Base-by-base conservation (phyloP, 352 stramenopile species). In the Pythium insidiosum region DNA sequence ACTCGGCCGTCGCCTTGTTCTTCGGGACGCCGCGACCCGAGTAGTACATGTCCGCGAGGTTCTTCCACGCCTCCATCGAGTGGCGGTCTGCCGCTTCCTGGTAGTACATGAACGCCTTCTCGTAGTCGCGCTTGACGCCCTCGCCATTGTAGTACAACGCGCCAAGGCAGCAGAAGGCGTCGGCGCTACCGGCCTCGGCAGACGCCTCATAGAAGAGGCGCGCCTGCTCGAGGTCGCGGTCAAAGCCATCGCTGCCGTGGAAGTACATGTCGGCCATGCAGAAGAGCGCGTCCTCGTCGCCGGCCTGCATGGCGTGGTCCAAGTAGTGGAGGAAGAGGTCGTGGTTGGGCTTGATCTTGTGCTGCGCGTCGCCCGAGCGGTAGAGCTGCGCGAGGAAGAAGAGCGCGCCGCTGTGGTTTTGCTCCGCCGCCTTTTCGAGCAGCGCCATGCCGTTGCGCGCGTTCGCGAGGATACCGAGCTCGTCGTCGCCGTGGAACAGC, bases 371-470 rank as follows among this genome's bases (percentile, higher is more conserved):
- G 2, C 79, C 81, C n/a, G 72, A 91, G 39, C 75, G 75, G 50
- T 93, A 89, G n/a, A 95, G 66, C 67, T 91, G 79, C 22, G 81
- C 79, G 12, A 95, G 56, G 46, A 93, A 95, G 47, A 75, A 91
- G 18, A 79, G 59, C 47, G 84, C 79, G 11, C 78, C 73, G 6
- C 61, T 67, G 51, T 95, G 81, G n/a, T 58, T 70, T 31, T 74
- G 73, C 19, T 66, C 68, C 4, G 71, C 80, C 11, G 79, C 80
- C 50, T 66, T 79, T 50, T 92, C 66, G 31, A 95, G 66, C 31
- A 94, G 69, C 70, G 88, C 84, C 10, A 84, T 45, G 20, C 62
- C 75, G 44, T 76, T 92, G 20, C 29, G 59, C 13, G 76, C 55
- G 53, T 84, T 84, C 2, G 75, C 49, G 23, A 74, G 53, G 31